Evolutionary conservation across 2,329 filamentous ascomycete species (phyloP).

Genomic region (Alternaria ventricosa): DNA sequence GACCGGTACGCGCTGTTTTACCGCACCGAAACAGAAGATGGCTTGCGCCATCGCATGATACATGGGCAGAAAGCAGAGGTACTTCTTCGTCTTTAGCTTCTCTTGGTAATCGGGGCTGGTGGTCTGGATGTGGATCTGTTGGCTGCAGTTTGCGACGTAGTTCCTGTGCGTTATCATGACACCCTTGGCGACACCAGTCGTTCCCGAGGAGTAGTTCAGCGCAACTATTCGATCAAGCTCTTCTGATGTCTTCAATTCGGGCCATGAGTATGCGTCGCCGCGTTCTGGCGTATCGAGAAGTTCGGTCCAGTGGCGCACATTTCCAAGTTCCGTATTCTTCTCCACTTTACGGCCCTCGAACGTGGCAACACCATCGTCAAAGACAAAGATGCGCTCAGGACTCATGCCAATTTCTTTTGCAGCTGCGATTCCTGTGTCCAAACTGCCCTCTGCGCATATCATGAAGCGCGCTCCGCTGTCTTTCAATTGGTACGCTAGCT

Average conservation of each 20-base stretch:
- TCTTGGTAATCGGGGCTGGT: conserved; percentile 59
- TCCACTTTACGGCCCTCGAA: conserved; percentile 52
- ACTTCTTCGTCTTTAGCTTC: conserved; percentile 51
- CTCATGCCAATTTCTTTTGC: conserved; percentile 65
- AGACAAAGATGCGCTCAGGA: conserved; percentile 65
- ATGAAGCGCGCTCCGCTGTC: conserved; percentile 74
- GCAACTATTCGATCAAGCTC: conserved; percentile 64
- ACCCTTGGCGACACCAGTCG: conserved; percentile 83
- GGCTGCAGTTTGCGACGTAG: conserved; percentile 73
- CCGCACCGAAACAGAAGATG: conserved; percentile 67
- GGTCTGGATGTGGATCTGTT: conserved; percentile 60
- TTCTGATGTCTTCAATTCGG: conserved; percentile 59
- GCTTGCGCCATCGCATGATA: conserved; percentile 66
- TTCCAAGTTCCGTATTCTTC: conserved; percentile 47
- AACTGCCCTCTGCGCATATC: conserved; percentile 65
- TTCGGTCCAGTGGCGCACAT: conserved; percentile 67
- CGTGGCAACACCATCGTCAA: conserved; percentile 62
- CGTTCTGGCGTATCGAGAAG: conserved; percentile 58
- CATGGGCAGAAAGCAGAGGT: conserved; percentile 73
- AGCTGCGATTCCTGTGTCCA: conserved; percentile 71
- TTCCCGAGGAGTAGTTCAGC: conserved; percentile 81
- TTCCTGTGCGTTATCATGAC: conserved; percentile 81
- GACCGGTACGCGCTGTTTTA: conserved; percentile 66
- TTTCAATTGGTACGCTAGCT: conserved; percentile 76
- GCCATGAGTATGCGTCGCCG: conserved; percentile 69